Evolutionary conservation across 2,329 filamentous ascomycete genomes (phyloP), one percentile per base, ranked within the genome.

Genomic region (Fusarium concolor): DNA sequence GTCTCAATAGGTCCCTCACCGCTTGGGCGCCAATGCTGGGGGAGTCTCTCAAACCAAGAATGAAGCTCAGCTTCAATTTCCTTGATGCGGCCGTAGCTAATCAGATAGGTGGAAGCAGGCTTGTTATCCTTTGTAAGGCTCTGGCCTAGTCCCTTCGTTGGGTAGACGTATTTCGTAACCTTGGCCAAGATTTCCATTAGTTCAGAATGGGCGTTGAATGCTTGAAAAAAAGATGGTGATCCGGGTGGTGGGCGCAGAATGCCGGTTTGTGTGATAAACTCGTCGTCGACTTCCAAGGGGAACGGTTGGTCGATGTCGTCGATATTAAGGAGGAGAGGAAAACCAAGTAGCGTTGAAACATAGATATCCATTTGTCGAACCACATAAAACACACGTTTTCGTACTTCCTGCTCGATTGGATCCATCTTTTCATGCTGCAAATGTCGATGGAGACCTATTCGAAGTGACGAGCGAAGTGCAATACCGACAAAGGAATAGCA

Each of bases 401-500:
- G 84, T 20, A 86, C 83, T 77, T 92, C 88, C 52, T 86, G 82
- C 72, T 91, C 89, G 56, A 92, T 86, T 4, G 87, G 83, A 49
- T 86, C 85, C 54, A 91, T 85, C 56, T 85, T 85, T 56, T 87
- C 85, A 46, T 90, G 87, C 14, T 89, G 83, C 8, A 95, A 80
- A 62, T 91, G 87, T 52, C 92, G 89, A 76, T 96, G 92, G 26
- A 95, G 82, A 10, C 92, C 92, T 79, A 95, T 89, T 28, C 92
- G 87, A 33, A 95, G 79, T n/a, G 91, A 89, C 9, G 91, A 90
- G 50, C 92, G 87, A 47, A 94, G 81, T 3, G 91, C 92, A 71
- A 95, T 91, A 9, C 92, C 92, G 46, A 95, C 86, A 71, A 93
- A 94, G 0, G 91, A 88, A 77, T 95, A 95, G 75, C 92, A 95